A percentile compares a stretch with the other conserved stretches of the same genome.
Conservation (phyloP, 2,329 filamentous ascomycete species). For the Penicillium sp. region DNA sequence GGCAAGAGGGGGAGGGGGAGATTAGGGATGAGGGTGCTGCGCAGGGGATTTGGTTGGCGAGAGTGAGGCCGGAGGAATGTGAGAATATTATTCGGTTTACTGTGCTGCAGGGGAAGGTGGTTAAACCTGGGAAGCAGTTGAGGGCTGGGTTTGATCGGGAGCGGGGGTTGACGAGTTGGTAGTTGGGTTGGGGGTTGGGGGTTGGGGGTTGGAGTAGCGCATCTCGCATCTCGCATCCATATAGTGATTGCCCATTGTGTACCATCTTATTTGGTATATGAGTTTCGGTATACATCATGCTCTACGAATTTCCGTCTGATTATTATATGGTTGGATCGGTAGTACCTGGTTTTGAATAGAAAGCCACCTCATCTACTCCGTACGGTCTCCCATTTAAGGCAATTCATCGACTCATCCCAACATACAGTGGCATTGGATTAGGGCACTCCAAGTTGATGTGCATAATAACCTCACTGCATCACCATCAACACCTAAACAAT, state of each 20-base stretch:
- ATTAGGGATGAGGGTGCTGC: slow-evolving; percentile 58
- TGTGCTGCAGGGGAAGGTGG: slow-evolving; percentile 85
- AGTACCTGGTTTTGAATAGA: too few relatives aligned
- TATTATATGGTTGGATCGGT: too few relatives aligned
- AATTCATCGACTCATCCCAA: too few relatives aligned
- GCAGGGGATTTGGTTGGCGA: slow-evolving; percentile 89
- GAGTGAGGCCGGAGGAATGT: slow-evolving; percentile 81
- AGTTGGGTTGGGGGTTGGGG: slow-evolving; percentile 3
- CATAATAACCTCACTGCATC: too few relatives aligned
- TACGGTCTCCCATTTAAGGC: too few relatives aligned
- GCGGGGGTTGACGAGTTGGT: slow-evolving; percentile 85
- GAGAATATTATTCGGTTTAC: slow-evolving; percentile 90
- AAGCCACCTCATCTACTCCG: not conserved
- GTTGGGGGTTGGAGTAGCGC: not conserved
- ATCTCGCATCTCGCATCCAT: not conserved
- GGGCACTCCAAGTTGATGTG: too few relatives aligned
- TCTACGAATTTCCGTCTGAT: not conserved
- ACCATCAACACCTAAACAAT: too few relatives aligned
- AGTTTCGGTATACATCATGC: not conserved
- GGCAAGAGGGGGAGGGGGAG: slow-evolving; percentile 28
- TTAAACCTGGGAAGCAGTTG: slow-evolving; percentile 82
- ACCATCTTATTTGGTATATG: not conserved
- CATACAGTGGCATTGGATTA: too few relatives aligned
- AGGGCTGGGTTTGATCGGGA: slow-evolving; percentile 84
- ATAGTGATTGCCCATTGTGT: too few relatives aligned